Evolutionary conservation across 108 stramenopile genomes (phyloP), one percentile per base, ranked within the genome.

Genomic region (Nitzschia putrida): DNA sequence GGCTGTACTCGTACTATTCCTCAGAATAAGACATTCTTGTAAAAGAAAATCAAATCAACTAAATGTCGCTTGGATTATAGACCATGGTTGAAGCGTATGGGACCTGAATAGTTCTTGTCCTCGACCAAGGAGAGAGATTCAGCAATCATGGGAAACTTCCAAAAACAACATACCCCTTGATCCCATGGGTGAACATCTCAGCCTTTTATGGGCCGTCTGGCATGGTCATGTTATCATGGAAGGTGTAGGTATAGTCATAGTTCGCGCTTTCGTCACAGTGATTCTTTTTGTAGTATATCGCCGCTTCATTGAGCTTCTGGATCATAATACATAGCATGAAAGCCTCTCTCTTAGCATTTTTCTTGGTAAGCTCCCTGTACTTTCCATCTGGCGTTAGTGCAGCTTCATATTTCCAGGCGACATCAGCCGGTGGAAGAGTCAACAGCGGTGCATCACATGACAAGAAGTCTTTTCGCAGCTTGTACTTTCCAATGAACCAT

Each of bases 251-350:
- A 63, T 78, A 80, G 12, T 84, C 69, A 50, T 81, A 85, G 53
- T 88, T 91, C n/a, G 79, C 87, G 10, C 49, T 77, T 6, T 63
- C 79, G 12, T 86, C 75, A 64, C 94, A 95, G 63, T 91, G 85
- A 49, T 91, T 78, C 25, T 88, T 44, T 64, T 92, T 95, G 80
- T 78, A 95, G 57, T 79, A 92, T 14, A 78, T 76, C 2, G 83
- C 83, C 34, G 88, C 91, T 69, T 83, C 87, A 58, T 95, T 95
- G 55, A 95, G 65, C 24, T 78, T 72, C n/a, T 61, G 68, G 41
- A 86, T 91, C 64, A 92, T 77, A 12, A 61, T 64, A 73, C 94
- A 95, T 14, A 90, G 56, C 66, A 85, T 82, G 58, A 90, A 94
- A 9, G 74, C 85, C 26, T 87, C 63, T 42, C 84, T 65, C 53